These are phyloP conservation scores for Collybia sp. DNA, from an alignment of 768 basidiomycete genomes.

Conservation along the genomic window DNA sequence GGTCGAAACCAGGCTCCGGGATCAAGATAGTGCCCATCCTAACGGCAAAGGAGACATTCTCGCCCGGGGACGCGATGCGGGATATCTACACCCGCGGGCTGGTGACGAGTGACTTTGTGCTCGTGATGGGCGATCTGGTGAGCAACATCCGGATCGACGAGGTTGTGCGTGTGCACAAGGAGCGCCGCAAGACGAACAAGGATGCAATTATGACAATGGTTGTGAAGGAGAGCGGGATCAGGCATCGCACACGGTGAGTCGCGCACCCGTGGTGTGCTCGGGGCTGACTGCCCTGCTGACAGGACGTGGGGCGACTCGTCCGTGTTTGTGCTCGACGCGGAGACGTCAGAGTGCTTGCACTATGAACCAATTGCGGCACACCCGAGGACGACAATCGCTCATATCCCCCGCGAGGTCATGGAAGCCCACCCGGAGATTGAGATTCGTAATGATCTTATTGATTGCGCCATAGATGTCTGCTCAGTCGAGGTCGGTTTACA, in stretches of 20 bases:
- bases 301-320: conserved; percentile 73
- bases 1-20: conserved; percentile 75
- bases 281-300: conserved; percentile 5
- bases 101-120: conserved; percentile 86
- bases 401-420: conserved; percentile 77
- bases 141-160: conserved; percentile 91
- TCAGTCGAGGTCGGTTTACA: conserved; percentile 67
- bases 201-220: conserved; percentile 98
- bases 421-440: conserved; percentile 74
- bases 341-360: conserved; percentile 78
- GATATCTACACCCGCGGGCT: conserved; percentile 91
- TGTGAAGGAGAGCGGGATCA: conserved; percentile 71
- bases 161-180: conserved; percentile 85
- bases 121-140: conserved; percentile 89
- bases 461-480: conserved; percentile 90
- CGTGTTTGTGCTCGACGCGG: conserved; percentile 72
- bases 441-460: conserved; percentile 83
- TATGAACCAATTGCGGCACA: conserved; percentile 75
- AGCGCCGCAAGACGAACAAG: conserved; percentile 79
- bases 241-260: conserved; percentile 69
- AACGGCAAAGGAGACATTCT: conserved; percentile 82
- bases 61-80: conserved; percentile 88
- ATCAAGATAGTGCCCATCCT: conserved; percentile 84
- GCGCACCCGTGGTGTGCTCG: not conserved
- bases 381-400: conserved; percentile 55